phyloP scores from a whole-genome alignment of 164 flowering plant genomes.

The Vitis vinifera region DNA sequence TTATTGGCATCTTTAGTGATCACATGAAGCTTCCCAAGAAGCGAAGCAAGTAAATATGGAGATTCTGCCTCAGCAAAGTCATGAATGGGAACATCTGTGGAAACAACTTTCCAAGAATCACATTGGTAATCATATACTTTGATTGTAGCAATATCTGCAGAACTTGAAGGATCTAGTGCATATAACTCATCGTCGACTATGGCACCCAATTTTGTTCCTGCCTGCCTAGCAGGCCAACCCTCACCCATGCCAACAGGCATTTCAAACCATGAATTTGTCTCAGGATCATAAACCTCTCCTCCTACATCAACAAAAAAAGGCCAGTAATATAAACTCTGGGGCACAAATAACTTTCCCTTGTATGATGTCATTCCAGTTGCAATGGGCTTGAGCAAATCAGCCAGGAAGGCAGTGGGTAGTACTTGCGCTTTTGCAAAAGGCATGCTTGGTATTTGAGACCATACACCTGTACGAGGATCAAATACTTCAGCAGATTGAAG shows the following conservation, averaged over 20 bases:
- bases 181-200: constrained; percentile 78
- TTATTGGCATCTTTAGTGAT: constrained; percentile 59
- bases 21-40: constrained; percentile 79
- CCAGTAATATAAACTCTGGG: constrained; percentile 87
- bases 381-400: constrained; percentile 86
- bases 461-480: constrained; percentile 63
- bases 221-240: constrained; percentile 97
- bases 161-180: constrained; percentile 84
- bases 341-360: constrained; percentile 72
- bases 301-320: constrained; percentile 94
- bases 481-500: constrained; percentile 87
- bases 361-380: constrained; percentile 92
- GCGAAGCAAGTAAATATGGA: constrained; percentile 79
- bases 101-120: constrained; percentile 81
- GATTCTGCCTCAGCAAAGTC: constrained; percentile 72
- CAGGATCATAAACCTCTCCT: constrained; percentile 86
- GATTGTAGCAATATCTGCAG: constrained; percentile 70
- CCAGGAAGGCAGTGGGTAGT: constrained; percentile 68
- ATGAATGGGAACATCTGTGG: constrained; percentile 62
- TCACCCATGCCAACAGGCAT: constrained; percentile 98
- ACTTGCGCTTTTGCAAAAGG: constrained; percentile 81
- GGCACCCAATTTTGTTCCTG: constrained; percentile 86
- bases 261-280: constrained; percentile 70
- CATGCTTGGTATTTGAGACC: constrained; percentile 86
- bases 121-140: constrained; percentile 71